These are phyloP conservation scores for Alternaria gansuensis DNA, from an alignment of 2,329 filamentous ascomycete genomes.

Conservation along the genomic window DNA sequence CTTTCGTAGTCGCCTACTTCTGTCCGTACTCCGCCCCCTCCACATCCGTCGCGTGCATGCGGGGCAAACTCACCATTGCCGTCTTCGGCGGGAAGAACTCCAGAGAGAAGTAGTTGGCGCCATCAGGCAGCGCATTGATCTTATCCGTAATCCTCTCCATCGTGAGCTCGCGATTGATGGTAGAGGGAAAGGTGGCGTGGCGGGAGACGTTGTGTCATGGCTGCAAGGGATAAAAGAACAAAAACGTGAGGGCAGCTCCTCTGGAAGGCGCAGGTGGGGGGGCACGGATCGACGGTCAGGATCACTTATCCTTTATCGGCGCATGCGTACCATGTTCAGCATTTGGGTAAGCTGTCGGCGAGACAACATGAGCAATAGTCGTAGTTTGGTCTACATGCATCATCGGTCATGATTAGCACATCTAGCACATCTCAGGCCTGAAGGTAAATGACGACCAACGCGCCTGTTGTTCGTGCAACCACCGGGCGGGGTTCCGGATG, in stretches of 20 bases:
- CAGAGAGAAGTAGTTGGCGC: slow-evolving; percentile 89
- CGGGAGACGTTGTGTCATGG: slow-evolving; percentile 42
- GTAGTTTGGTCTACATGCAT: no score
- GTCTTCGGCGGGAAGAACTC: slow-evolving; percentile 99
- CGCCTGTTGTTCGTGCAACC: neutral
- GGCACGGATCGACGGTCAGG: slow-evolving; percentile 34
- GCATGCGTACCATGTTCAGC: slow-evolving; percentile 2
- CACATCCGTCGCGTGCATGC: slow-evolving; percentile 20
- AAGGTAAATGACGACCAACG: neutral
- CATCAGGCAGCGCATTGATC: slow-evolving; percentile 85
- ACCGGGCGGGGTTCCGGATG: slow-evolving; percentile 17
- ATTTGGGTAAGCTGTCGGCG: neutral
- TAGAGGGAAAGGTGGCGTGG: slow-evolving; percentile 18
- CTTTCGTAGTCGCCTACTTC: neutral
- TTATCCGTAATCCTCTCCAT: slow-evolving; percentile 85
- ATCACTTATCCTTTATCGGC: slow-evolving; percentile 19
- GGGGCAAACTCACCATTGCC: slow-evolving; percentile 69
- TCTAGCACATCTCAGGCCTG: no score
- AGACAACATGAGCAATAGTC: neutral
- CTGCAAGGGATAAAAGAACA: slow-evolving; percentile 33
- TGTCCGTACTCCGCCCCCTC: neutral
- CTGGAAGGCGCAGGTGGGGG: slow-evolving; percentile 37
- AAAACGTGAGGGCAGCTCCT: slow-evolving; percentile 33
- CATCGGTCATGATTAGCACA: no score
- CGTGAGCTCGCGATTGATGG: slow-evolving; percentile 7